Conservation (phyloP, 78 protist genomes). For the Salpingoeca rosetta region DNA sequence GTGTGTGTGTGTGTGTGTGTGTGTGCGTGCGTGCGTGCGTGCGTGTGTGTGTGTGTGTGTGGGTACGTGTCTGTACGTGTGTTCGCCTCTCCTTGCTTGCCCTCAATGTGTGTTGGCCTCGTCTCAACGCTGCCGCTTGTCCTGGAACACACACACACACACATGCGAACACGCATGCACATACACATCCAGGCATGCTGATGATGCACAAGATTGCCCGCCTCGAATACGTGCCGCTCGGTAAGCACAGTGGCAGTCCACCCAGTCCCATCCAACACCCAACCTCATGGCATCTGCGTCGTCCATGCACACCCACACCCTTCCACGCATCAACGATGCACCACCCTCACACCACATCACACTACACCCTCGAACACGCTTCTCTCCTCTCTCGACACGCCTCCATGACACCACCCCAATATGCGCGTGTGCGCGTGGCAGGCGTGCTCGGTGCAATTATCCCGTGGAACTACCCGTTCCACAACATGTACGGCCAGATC, state of each 20-base stretch:
- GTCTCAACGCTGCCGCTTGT: neutral
- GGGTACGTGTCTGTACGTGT: neutral
- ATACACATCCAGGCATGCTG: conserved; percentile 22
- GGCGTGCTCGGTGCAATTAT: conserved; percentile 49
- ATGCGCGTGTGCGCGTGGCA: too few species aligned
- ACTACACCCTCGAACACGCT: neutral
- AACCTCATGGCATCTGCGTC: neutral
- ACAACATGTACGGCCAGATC: conserved; percentile 49
- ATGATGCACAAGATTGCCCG: conserved; percentile 48
- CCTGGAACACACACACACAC: neutral
- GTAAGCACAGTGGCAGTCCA: neutral
- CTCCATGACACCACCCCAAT: conserved; percentile 26
- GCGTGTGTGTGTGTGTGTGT: neutral
- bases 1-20: too few species aligned
- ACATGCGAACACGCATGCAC: neutral
- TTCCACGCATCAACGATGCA: neutral
- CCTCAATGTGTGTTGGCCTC: neutral
- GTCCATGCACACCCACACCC: neutral
- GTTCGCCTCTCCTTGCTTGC: neutral
- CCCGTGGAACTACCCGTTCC: conserved; percentile 66
- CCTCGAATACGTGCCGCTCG: conserved; percentile 32
- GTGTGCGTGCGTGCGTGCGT: neutral
- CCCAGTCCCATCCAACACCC: neutral
- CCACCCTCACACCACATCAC: too few species aligned
- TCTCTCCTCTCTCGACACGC: neutral